phyloP scores from a whole-genome alignment of 495 filamentous ascomycete species.

The Neurospora terricola region DNA sequence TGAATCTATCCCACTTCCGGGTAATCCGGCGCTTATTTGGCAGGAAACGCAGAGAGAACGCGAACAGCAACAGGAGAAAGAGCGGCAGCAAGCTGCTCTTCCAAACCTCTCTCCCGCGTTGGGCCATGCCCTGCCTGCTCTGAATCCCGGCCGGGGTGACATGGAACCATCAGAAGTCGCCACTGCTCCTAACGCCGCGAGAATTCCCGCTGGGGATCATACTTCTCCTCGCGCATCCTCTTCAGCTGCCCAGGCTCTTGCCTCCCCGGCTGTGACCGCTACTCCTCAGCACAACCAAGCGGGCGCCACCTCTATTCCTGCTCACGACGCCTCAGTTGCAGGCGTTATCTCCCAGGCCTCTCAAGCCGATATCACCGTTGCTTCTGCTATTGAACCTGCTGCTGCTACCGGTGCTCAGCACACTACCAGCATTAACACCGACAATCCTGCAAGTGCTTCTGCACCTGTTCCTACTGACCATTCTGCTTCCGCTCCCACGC shows the following conservation, averaged over 20 bases:
- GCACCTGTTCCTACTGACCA: neutral
- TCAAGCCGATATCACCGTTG: too few species aligned
- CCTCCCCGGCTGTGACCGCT: too few species aligned
- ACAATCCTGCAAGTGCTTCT: neutral
- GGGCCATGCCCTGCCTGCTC: neutral
- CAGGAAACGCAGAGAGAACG: neutral
- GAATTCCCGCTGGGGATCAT: too few species aligned
- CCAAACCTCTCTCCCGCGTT: neutral
- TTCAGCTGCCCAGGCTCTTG: too few species aligned
- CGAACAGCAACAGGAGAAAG: neutral
- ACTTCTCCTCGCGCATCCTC: too few species aligned
- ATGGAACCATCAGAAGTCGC: neutral
- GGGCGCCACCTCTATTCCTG: too few species aligned
- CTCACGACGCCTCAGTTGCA: rapidly evolving
- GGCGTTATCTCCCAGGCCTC: too few species aligned
- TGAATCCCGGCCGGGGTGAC: neutral
- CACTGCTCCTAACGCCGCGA: neutral
- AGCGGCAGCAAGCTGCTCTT: neutral
- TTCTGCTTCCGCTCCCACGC: neutral
- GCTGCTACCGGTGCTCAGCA: too few species aligned
- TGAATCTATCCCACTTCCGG: neutral
- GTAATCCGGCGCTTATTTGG: neutral
- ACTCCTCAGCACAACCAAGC: too few species aligned
- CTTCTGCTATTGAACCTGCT: too few species aligned
- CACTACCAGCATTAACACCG: too few species aligned